Conservation (phyloP, 352 stramenopile genomes). For the Globisporangium ultimum region DNA sequence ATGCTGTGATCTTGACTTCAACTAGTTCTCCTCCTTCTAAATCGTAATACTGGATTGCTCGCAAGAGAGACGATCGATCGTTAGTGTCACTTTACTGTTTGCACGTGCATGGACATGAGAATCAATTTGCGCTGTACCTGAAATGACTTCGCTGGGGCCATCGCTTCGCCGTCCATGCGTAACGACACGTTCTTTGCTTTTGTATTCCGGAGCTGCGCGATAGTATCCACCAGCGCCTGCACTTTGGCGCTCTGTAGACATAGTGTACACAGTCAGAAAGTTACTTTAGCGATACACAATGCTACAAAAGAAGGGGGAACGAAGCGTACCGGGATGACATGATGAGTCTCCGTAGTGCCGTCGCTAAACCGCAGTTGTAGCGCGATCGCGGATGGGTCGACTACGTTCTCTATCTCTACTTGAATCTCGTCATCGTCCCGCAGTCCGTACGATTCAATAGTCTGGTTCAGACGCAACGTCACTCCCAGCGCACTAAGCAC, state of each 20-base stretch:
- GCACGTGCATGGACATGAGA: neutral
- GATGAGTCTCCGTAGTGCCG: constrained; percentile 27
- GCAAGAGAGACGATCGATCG: constrained; percentile 7
- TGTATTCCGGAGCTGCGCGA: constrained; percentile 25
- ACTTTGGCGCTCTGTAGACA: constrained; percentile 40
- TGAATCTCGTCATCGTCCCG: constrained; percentile 61
- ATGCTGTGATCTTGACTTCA: constrained; percentile 45
- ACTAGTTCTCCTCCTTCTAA: constrained; percentile 67
- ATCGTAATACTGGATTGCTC: constrained; percentile 46
- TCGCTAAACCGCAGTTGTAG: constrained; percentile 44
- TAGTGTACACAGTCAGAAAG: neutral
- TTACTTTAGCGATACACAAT: neutral
- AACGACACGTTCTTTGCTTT: constrained; percentile 29
- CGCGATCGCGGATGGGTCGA: constrained; percentile 29
- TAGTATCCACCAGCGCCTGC: constrained; percentile 28
- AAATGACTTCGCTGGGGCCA: constrained; percentile 37
- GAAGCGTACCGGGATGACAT: constrained; percentile 33
- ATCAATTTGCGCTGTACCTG: constrained; percentile 23
- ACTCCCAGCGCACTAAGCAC: constrained; percentile 45
- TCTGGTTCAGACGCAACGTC: constrained; percentile 36
- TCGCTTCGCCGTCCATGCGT: constrained; percentile 48
- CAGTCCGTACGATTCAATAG: constrained; percentile 45
- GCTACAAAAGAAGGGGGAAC: neutral
- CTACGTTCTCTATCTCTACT: constrained; percentile 40
- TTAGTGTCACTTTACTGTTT: neutral